These are phyloP conservation scores for Cladosporium sp. DNA, from an alignment of 2,329 filamentous ascomycete genomes.

Conservation along the genomic window DNA sequence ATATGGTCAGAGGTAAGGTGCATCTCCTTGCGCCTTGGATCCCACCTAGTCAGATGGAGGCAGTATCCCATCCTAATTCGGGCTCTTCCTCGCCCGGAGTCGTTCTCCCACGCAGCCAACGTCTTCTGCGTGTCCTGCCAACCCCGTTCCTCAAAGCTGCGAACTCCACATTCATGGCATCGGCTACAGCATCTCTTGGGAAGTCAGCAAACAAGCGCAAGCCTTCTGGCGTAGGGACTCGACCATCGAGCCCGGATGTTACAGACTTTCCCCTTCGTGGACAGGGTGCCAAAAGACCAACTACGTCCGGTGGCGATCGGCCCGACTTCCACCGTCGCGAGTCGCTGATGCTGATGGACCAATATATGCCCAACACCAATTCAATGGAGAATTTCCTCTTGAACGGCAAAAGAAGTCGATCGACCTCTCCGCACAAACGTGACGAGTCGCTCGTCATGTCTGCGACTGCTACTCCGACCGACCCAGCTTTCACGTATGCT, in stretches of 20 bases:
- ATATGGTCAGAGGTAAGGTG: constrained; percentile 90
- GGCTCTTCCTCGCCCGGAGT: constrained; percentile 68
- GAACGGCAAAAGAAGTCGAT: constrained; percentile 25
- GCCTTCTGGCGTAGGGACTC: constrained; percentile 14
- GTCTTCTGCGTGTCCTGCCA: constrained; percentile 84
- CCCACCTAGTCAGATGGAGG: constrained; percentile 87
- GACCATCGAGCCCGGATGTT: constrained; percentile 21
- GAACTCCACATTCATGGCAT: constrained; percentile 96
- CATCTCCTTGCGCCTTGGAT: constrained; percentile 97
- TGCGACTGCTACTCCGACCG: constrained; percentile 36
- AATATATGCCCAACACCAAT: constrained; percentile 43
- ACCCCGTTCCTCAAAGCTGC: constrained; percentile 90
- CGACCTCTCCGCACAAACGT: constrained; percentile 21
- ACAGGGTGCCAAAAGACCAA: constrained; percentile 18
- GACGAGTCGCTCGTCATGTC: constrained; percentile 30
- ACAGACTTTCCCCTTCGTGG: constrained; percentile 20
- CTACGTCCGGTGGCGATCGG: constrained; percentile 26
- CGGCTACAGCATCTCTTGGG: constrained; percentile 44
- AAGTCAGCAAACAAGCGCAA: constrained; percentile 35
- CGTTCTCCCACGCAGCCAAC: constrained; percentile 86
- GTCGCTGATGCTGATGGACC: constrained; percentile 53
- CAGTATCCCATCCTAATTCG: constrained; percentile 52
- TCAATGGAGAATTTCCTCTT: constrained; percentile 33
- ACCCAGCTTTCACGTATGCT: constrained; percentile 46
- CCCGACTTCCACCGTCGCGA: constrained; percentile 42